These are phyloP conservation scores for Arthrobotrys iridis DNA, from an alignment of 2,329 filamentous ascomycete species.

Conservation along the genomic window DNA sequence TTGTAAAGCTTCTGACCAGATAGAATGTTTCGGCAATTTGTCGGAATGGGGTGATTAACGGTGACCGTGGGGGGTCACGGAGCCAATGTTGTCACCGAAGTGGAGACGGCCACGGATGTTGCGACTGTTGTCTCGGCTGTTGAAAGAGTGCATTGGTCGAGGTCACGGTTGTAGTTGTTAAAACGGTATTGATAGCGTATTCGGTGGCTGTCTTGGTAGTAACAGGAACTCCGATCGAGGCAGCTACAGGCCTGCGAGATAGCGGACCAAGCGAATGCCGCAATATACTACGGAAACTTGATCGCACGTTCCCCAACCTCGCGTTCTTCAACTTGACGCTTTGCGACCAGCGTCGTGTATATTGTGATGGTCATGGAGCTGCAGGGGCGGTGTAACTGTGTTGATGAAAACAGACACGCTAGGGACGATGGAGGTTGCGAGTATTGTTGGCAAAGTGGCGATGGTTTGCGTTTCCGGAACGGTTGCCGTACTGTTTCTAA, in stretches of 20 bases:
- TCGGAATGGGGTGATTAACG: background rate
- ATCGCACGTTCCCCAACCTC: background rate
- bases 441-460: conserved; percentile 1
- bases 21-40: background rate
- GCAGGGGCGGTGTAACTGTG: background rate
- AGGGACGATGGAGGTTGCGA: background rate
- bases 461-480: background rate
- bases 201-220: background rate
- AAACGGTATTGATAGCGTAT: conserved; percentile 7
- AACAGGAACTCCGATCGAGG: background rate
- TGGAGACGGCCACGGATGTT: background rate
- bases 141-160: conserved; percentile 1
- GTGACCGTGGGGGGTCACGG: background rate
- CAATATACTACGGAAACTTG: background rate
- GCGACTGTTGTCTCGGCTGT: background rate
- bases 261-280: background rate
- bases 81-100: background rate
- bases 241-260: conserved; percentile 20
- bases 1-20: background rate
- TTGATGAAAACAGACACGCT: background rate
- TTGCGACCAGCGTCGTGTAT: conserved; percentile 1
- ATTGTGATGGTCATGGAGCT: background rate
- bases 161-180: background rate
- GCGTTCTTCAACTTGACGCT: background rate
- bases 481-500: background rate